A percentile compares a stretch with the other conserved stretches of the same genome.
These are phyloP conservation scores for Aspergillus amoenus DNA, from an alignment of 2,329 filamentous ascomycete genomes.

Conservation along the genomic window DNA sequence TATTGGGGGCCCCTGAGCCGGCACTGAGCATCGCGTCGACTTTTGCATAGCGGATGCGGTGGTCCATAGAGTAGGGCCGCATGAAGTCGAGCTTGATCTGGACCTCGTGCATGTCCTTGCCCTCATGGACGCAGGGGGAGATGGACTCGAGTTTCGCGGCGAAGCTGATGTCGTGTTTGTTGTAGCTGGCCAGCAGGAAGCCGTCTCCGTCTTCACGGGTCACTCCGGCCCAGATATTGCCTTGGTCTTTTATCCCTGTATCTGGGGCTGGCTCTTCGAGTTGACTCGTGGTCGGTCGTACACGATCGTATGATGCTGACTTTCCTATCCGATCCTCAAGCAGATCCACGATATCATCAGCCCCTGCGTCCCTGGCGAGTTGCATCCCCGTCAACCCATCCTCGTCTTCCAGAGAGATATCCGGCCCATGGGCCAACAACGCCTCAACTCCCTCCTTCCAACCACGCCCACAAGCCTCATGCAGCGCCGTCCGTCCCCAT, in stretches of 20 bases:
- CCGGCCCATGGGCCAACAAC: not conserved
- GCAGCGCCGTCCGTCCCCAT: not conserved
- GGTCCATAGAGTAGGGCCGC: slow-evolving; percentile 4
- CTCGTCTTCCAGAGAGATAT: not conserved
- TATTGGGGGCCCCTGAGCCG: not conserved
- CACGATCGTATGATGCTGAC: too few species aligned
- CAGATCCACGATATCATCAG: not conserved
- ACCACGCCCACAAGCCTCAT: not conserved
- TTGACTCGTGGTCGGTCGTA: not conserved
- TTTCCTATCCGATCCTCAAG: not conserved
- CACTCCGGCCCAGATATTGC: slow-evolving; percentile 2
- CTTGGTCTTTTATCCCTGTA: not conserved
- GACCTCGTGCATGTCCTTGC: slow-evolving; percentile 1
- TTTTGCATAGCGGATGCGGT: slow-evolving; percentile 6
- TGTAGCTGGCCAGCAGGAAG: slow-evolving; percentile 5
- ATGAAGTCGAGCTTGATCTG: slow-evolving; percentile 10
- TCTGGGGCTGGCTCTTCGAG: not conserved
- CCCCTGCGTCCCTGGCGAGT: not conserved
- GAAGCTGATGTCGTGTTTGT: slow-evolving; percentile 5
- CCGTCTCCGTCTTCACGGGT: slow-evolving; percentile 5
- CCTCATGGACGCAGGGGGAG: not conserved
- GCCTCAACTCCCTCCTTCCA: not conserved
- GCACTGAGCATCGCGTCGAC: not conserved
- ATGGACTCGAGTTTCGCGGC: slow-evolving; percentile 9
- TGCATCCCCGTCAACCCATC: not conserved